Conservation (phyloP, 164 flowering plant genomes). For the Cinnamomum micranthum region DNA sequence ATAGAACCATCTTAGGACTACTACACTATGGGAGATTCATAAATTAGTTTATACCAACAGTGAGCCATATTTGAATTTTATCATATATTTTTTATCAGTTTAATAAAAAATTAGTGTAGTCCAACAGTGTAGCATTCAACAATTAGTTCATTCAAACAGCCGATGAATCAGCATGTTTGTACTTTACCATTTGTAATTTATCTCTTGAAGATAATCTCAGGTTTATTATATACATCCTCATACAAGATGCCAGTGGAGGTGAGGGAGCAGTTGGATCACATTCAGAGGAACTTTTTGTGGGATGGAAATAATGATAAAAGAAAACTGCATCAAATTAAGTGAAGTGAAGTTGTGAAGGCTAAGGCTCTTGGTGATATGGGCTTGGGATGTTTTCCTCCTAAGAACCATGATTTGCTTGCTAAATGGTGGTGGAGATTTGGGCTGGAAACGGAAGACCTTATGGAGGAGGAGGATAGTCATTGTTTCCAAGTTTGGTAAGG, state of each 20-base stretch:
- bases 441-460: neutral
- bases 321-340: neutral
- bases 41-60: too few species aligned
- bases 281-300: neutral
- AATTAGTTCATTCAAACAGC: too few species aligned
- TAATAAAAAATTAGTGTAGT: too few species aligned
- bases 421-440: neutral
- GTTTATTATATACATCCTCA: too few species aligned
- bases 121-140: too few species aligned
- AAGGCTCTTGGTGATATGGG: neutral
- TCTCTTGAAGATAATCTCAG: too few species aligned
- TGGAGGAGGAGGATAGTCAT: neutral
- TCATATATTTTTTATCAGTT: too few species aligned
- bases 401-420: neutral
- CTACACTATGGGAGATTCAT: too few species aligned
- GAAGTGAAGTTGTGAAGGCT: neutral
- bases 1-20: too few species aligned
- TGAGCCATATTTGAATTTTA: too few species aligned
- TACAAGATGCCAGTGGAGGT: neutral
- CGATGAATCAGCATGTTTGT: too few species aligned
- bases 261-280: neutral
- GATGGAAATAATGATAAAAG: neutral
- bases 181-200: too few species aligned
- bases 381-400: neutral
- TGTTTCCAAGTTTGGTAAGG: neutral